phyloP scores from a whole-genome alignment of 768 basidiomycete genomes.

The Agaricus blazei region DNA sequence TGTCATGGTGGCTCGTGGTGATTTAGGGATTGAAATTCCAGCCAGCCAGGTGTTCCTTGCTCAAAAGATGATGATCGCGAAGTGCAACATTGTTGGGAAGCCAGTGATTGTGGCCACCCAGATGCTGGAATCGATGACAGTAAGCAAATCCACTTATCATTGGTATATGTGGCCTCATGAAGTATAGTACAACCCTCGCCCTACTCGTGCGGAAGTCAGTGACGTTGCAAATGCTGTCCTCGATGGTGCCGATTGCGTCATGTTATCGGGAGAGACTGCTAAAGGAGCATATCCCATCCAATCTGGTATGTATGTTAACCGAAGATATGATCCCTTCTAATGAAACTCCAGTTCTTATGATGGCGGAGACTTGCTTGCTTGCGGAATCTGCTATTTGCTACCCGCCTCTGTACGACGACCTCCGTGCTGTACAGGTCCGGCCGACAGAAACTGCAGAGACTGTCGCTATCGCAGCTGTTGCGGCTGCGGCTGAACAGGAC shows the following conservation, averaged over 20 bases:
- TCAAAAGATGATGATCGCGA: slow-evolving; percentile 99
- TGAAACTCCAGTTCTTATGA: slow-evolving; percentile 79
- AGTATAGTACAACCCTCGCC: slow-evolving; percentile 89
- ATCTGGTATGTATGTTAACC: slow-evolving; percentile 56
- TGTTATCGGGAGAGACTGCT: slow-evolving; percentile 99
- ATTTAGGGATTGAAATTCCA: slow-evolving; percentile 99
- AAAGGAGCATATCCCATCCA: slow-evolving; percentile 96
- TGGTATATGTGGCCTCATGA: slow-evolving; percentile 3
- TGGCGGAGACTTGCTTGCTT: slow-evolving; percentile 98
- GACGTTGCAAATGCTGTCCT: slow-evolving; percentile 99
- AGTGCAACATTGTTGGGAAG: slow-evolving; percentile 97
- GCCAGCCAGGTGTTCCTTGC: slow-evolving; percentile 98
- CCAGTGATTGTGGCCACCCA: slow-evolving; percentile 98
- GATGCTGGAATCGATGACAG: slow-evolving; percentile 99
- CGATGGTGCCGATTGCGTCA: slow-evolving; percentile 98
- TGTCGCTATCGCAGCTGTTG: slow-evolving; percentile 92
- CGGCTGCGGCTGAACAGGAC: slow-evolving; percentile 91
- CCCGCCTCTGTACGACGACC: slow-evolving; percentile 88
- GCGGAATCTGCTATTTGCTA: slow-evolving; percentile 96
- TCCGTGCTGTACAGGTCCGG: slow-evolving; percentile 70
- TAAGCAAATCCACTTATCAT: slow-evolving; percentile 27
- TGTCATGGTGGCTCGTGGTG: slow-evolving; percentile 99
- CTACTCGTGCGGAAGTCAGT: slow-evolving; percentile 97
- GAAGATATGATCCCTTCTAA: background rate
- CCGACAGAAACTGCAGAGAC: slow-evolving; percentile 96